Base-by-base conservation (phyloP, 179 eudicot genomes). In the Pouteria campechiana region DNA sequence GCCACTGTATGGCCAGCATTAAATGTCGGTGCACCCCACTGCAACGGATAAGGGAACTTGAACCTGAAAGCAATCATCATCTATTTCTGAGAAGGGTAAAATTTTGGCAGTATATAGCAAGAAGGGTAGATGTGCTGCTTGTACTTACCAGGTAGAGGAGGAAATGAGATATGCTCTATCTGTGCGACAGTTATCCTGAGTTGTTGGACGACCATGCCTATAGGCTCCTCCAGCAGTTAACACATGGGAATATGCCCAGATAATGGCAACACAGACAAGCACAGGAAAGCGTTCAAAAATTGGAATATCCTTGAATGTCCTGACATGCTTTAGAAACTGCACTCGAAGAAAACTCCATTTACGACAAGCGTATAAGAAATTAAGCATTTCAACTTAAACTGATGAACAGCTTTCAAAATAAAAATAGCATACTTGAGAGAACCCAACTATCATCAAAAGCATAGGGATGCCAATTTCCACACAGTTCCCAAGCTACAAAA, bases 21-120 rank as follows among this genome's bases (percentile, higher is more conserved):
- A 46, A 92, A 92, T 1, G 99, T 82, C 46, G 99, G 99, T n/a
- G 99, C 85, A 22, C 98, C 99, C 99, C 96, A 92, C 59, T 92
- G 99, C 59, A 87, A 59, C 11, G 96, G 99, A 58, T 92, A 92
- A 2, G 99, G 99, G 52, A 87, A 87, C 60, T 68, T 92, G 73
- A 92, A 82, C 98, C 98, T 90, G 63, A 28, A 47, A 2, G 19
- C 32, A 37, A 6, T 1, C 32, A 41, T 25, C 35, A 15, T 13
- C 14, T 7, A 11, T 4, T 10, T 17, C 6, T 25, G 41, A 13
- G 36, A 37, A 21, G 23, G 6, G 30, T 25, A 33, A 33, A 14
- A 25, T 14, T 12, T 5, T 3, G 37, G 7, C 19, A 21, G 25
- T 20, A 44, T n/a, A 2, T 18, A 3, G 25, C 22, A 35, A 33